Evolutionary conservation across 352 stramenopile genomes (phyloP), one percentile per base, ranked within the genome.

Genomic region (Phytophthora pini): DNA sequence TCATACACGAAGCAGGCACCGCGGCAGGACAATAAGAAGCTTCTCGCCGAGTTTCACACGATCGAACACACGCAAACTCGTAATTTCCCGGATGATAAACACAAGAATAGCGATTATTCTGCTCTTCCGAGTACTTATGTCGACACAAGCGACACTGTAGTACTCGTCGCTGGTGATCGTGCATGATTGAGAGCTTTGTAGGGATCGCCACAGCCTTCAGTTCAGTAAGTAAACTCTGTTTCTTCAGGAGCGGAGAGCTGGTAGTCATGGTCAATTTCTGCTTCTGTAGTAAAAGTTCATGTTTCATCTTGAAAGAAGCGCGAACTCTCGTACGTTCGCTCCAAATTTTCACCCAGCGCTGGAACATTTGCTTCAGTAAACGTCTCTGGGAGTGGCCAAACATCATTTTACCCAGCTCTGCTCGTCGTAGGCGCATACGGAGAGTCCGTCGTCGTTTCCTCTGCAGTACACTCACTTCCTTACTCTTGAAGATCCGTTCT

Each of bases 81-180:
- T 89, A 93, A 1, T 54, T 65, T 1, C 70, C 80, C 1, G 84
- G 73, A 51, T 94, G 86, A 26, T 92, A 94, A 1, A 68, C 43
- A 43, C 86, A 94, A 11, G 84, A 71, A 38, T 76, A 89, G 3
- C 76, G 69, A 34, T 80, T 84, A 57, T 94, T 94, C 39, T 92
- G 84, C 17, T 82, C 77, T 43, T 94, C 84, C 1, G 86, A 85
- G 69, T 93, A 94, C 45, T 82, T 75, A 12, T 61, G 56, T 29
- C 80, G 73, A 57, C 86, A 94, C 9, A 94, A 58, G 4, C 84
- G 76, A 47, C 86, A 94, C 27, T 76, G 61, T 3, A 88, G 12
- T n/a, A 63, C 52, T 4, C 79, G 72, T 46, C 80, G 76, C 22
- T 94, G 86, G 27, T 91, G 74, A 31, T 84, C 65, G 46, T 90